Evolutionary conservation across 148 eudicot species (phyloP).

Genomic region (Selenicereus undatus): DNA sequence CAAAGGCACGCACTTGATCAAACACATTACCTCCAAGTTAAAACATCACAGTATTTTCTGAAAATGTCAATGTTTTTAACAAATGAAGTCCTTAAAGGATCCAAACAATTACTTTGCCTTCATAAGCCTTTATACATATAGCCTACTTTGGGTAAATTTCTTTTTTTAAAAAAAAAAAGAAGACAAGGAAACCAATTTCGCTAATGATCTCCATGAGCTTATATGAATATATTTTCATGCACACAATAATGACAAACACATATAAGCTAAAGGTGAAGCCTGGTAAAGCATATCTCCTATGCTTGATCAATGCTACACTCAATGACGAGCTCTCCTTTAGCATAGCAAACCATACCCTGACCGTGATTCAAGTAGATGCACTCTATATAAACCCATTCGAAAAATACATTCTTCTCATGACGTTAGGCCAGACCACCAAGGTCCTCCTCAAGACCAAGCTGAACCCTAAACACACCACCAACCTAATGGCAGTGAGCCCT

Average conservation of each 20-base stretch:
- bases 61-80: not conserved
- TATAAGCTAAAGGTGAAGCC: conserved; percentile 60
- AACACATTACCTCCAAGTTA: not conserved
- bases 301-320: conserved; percentile 72
- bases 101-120: too few relatives aligned
- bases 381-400: conserved; percentile 54
- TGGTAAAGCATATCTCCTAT: conserved; percentile 59
- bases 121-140: too few relatives aligned
- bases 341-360: conserved; percentile 61
- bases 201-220: not conserved
- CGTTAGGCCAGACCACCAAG: conserved; percentile 72
- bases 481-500: conserved; percentile 60
- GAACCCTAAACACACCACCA: conserved; percentile 30
- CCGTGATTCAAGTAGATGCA: conserved; percentile 64
- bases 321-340: conserved; percentile 68
- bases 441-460: conserved; percentile 58
- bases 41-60: too few relatives aligned
- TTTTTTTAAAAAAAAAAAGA: too few relatives aligned
- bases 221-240: not conserved
- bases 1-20: conserved; percentile 24
- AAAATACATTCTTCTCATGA: conserved; percentile 40
- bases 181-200: too few relatives aligned
- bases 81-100: not conserved
- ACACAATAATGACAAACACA: conserved; percentile 36
- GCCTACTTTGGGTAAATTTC: too few relatives aligned